Percentiles rank a stretch among this genome's conserved stretches.
Conservation (phyloP, 257 asterid genomes). For the Avicennia marina region DNA sequence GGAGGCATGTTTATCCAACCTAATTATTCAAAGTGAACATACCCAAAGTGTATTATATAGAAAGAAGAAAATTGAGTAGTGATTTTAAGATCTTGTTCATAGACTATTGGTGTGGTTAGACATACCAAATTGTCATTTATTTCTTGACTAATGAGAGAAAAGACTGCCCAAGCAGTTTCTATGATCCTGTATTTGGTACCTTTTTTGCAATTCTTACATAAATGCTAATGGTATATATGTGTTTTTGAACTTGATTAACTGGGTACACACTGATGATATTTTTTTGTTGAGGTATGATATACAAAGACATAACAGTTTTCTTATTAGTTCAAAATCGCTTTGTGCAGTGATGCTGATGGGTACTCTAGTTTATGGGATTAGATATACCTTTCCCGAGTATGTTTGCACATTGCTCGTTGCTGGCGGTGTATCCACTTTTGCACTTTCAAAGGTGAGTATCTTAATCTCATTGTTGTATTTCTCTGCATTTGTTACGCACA, state of each 20-base stretch:
- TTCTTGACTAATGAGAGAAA: too few species aligned
- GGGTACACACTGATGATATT: too few species aligned
- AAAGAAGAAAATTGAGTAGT: not conserved
- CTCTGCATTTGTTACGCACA: not conserved
- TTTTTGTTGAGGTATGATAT: not conserved
- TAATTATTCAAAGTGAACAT: too few species aligned
- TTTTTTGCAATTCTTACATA: too few species aligned
- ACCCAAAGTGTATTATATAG: not conserved
- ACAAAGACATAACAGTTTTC: not conserved
- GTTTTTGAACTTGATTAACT: too few species aligned
- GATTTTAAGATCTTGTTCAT: not conserved
- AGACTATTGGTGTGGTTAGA: not conserved
- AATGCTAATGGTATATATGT: too few species aligned
- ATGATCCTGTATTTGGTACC: too few species aligned
- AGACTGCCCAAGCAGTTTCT: too few species aligned
- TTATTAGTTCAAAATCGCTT: not conserved
- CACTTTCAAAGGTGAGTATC: slow-evolving; percentile 72
- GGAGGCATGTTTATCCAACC: too few species aligned
- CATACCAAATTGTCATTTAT: not conserved
- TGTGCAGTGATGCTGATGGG: slow-evolving; percentile 99
- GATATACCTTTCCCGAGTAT: slow-evolving; percentile 86
- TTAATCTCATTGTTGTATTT: not conserved
- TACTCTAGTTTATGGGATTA: slow-evolving; percentile 81
- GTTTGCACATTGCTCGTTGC: slow-evolving; percentile 90
- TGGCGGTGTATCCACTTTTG: slow-evolving; percentile 92